Conservation (phyloP, 192 early-diverging fungal species). For the Coemansia sp. region DNA sequence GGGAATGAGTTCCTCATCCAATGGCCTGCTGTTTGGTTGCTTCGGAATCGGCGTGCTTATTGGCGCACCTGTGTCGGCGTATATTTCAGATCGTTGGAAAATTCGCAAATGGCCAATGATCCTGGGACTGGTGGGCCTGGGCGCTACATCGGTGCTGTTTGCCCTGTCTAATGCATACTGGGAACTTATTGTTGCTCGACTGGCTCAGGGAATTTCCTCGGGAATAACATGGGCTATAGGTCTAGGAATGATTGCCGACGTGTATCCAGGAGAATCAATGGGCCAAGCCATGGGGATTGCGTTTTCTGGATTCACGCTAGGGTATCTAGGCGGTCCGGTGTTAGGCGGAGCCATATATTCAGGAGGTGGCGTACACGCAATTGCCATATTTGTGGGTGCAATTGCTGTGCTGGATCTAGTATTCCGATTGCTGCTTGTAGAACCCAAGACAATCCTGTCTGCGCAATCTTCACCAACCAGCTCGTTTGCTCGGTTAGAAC, state of each 20-base stretch:
- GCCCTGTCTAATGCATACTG: constrained; percentile 62
- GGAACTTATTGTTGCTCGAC: constrained; percentile 64
- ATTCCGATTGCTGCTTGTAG: constrained; percentile 60
- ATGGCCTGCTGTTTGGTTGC: constrained; percentile 70
- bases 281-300: constrained; percentile 73
- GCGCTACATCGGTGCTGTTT: constrained; percentile 63
- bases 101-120: constrained; percentile 76
- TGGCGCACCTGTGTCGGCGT: constrained; percentile 65
- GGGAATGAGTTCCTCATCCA: constrained; percentile 54
- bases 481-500: constrained; percentile 7
- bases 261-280: constrained; percentile 60
- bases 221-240: constrained; percentile 74
- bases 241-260: constrained; percentile 70
- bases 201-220: constrained; percentile 70
- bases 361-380: constrained; percentile 63
- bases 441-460: constrained; percentile 47
- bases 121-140: constrained; percentile 63
- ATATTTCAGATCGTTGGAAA: constrained; percentile 68
- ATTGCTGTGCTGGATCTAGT: constrained; percentile 62
- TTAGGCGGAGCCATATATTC: constrained; percentile 65
- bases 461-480: constrained; percentile 6
- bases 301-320: constrained; percentile 65
- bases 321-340: constrained; percentile 67
- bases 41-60: constrained; percentile 68
- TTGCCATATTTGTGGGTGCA: constrained; percentile 67